Percentiles rank a stretch among this genome's conserved stretches.
Conservation (phyloP, 2,329 filamentous ascomycete species). For the Coniochaeta hoffmannii region DNA sequence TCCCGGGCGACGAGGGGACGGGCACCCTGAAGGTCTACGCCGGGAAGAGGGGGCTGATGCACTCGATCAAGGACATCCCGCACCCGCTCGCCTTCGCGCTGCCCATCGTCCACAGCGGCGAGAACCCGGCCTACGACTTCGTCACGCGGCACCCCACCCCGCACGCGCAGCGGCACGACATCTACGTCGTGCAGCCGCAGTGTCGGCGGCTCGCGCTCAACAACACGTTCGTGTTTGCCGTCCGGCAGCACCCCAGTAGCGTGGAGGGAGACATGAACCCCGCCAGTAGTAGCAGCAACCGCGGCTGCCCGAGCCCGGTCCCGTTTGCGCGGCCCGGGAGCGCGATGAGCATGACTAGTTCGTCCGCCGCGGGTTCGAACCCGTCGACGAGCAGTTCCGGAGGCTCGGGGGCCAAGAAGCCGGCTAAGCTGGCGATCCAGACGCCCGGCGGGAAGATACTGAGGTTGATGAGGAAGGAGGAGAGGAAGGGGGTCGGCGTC, state of each 20-base stretch:
- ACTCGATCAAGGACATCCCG: slow-evolving; percentile 92
- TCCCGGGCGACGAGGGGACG: slow-evolving; percentile 86
- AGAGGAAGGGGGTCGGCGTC: slow-evolving; percentile 47
- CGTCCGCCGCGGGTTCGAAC: slow-evolving; percentile 49
- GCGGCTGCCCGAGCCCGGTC: slow-evolving; percentile 42
- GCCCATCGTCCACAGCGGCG: slow-evolving; percentile 83
- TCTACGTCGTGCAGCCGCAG: slow-evolving; percentile 95
- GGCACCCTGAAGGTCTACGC: slow-evolving; percentile 88
- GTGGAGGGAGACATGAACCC: slow-evolving; percentile 30
- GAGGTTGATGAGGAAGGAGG: slow-evolving; percentile 73
- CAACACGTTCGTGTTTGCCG: slow-evolving; percentile 95
- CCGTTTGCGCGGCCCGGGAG: slow-evolving; percentile 55
- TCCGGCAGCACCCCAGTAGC: slow-evolving; percentile 81
- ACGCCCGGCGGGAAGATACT: slow-evolving; percentile 92
- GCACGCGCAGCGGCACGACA: slow-evolving; percentile 92
- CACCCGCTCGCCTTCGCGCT: slow-evolving; percentile 84
- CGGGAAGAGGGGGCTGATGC: slow-evolving; percentile 91
- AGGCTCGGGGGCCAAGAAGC: slow-evolving; percentile 56
- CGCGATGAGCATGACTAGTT: slow-evolving; percentile 57
- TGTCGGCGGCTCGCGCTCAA: slow-evolving; percentile 82
- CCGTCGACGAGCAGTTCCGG: slow-evolving; percentile 46
- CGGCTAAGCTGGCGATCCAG: slow-evolving; percentile 92
- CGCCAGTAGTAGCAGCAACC: slow-evolving; percentile 35
- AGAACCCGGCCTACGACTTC: slow-evolving; percentile 93
- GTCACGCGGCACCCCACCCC: slow-evolving; percentile 89